Percentiles rank a stretch among this genome's conserved stretches.
These are phyloP conservation scores for Panicum hallii DNA, from an alignment of 202 grass and related monocot species.

Conservation along the genomic window DNA sequence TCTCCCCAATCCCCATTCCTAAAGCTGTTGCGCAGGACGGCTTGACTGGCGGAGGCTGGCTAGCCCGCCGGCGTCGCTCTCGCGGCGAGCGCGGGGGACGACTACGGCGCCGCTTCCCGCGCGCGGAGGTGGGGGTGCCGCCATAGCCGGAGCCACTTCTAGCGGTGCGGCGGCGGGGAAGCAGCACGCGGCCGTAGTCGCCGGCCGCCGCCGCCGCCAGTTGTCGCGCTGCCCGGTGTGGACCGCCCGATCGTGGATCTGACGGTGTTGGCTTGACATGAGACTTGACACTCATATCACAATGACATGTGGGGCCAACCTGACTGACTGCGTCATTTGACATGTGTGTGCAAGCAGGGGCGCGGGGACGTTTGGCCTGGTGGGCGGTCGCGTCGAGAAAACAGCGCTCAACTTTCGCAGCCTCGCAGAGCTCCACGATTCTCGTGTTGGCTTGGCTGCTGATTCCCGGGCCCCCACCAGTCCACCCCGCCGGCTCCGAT, in stretches of 20 bases:
- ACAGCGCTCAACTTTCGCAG: too few species aligned
- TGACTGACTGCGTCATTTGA: too few species aligned
- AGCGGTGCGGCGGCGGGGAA: neutral
- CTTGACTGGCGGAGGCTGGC: neutral
- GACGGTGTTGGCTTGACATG: neutral
- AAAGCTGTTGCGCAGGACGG: neutral
- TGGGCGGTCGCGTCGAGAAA: too few species aligned
- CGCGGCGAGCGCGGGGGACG: neutral
- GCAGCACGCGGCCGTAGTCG: neutral
- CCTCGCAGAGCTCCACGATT: too few species aligned
- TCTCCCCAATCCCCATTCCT: neutral
- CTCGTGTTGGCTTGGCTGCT: too few species aligned
- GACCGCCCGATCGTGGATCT: neutral
- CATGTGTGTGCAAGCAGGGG: too few species aligned
- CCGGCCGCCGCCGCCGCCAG: neutral
- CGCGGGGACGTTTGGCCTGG: too few species aligned
- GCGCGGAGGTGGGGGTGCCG: neutral
- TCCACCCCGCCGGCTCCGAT: too few species aligned
- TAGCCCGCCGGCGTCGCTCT: neutral
- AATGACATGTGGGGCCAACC: too few species aligned
- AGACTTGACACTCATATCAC: too few species aligned
- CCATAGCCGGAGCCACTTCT: neutral
- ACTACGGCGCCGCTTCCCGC: neutral
- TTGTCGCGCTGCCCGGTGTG: neutral
- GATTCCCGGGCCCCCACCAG: too few species aligned